Conservation (phyloP, 1,284 basidiomycete species). For the Cutaneotrichosporon spelunceum region DNA sequence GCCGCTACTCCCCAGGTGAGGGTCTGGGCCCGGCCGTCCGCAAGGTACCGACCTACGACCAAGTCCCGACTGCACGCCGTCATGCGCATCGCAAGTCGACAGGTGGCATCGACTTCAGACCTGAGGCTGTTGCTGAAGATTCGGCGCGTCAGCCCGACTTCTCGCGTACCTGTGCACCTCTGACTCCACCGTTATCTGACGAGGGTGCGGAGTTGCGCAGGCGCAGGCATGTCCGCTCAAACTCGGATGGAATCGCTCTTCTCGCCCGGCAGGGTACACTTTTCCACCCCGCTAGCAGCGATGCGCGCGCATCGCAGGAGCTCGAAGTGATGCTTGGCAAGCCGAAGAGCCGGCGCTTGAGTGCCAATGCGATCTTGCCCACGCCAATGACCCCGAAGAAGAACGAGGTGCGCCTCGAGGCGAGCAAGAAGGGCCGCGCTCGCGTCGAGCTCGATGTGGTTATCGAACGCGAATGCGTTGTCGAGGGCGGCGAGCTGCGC, state of each 20-base stretch:
- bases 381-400: slow-evolving; percentile 32
- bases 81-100: slow-evolving; percentile 2
- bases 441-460: slow-evolving; percentile 81
- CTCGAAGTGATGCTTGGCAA: slow-evolving; percentile 48
- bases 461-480: slow-evolving; percentile 70
- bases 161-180: background rate
- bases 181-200: slow-evolving; percentile 15
- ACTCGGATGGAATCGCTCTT: slow-evolving; percentile 45
- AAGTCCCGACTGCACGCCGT: background rate
- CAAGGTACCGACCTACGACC: background rate
- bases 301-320: slow-evolving; percentile 43
- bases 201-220: background rate
- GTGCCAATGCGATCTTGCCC: slow-evolving; percentile 39
- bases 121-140: background rate
- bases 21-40: background rate
- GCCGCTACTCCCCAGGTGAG: slow-evolving; percentile 10
- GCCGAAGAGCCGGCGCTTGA: slow-evolving; percentile 34
- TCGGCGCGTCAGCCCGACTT: background rate
- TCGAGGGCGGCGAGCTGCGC: slow-evolving; percentile 74
- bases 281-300: slow-evolving; percentile 43
- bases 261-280: slow-evolving; percentile 49
- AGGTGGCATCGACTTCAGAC: background rate
- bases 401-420: slow-evolving; percentile 46
- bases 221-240: slow-evolving; percentile 28
- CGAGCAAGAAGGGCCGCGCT: slow-evolving; percentile 66